Base-by-base conservation (phyloP, 495 filamentous ascomycete genomes). In the Bacidia rubella region DNA sequence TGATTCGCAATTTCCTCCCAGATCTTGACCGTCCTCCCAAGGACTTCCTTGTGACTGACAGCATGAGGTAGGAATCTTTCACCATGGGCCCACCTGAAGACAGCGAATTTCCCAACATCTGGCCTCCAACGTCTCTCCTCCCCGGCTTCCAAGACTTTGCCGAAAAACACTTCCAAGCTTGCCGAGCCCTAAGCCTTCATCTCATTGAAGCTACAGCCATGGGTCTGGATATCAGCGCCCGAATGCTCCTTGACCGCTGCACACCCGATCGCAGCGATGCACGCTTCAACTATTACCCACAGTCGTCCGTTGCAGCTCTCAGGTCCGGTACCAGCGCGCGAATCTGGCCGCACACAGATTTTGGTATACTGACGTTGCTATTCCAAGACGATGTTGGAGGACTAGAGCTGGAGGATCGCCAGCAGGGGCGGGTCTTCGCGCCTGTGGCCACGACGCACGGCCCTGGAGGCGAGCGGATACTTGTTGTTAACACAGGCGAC, bases 71-170 rank as follows among this genome's bases (percentile, higher is more conserved):
- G 64, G 65, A 68, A 29, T 52, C 53, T 46, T 68, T 68, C 48
- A 64, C 66, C 47, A 41, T 43, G 15, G 66, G 65, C n/a, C 54
- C 56, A 1, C 12, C 42, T 7, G 20, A 53, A 27, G 65, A 66
- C 51, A 35, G 2, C 2, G 38, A 55, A 15, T 68, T 56, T 54
- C 60, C 65, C 27, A 66, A 64, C 45, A 43, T 52, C 19, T 70
- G 65, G 63, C 60, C 62, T 27, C 22, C 39, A 1, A 47, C 45
- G 25, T 20, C 32, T 29, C 50, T 49, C 19, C 47, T 70, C 1
- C 50, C 59, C 1, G 62, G 63, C 26, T 70, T 68, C 54, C 60
- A 49, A 20, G 25, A 25, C 0, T 66, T 65, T 46, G 61, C 62
- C 45, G 62, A 67, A 41, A 26, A 24, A 11, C 60, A 58, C 53